Evolutionary conservation across 192 early-diverging fungal species (phyloP), one percentile per base, ranked within the genome.

Genomic region (Allomyces macrogynus): DNA sequence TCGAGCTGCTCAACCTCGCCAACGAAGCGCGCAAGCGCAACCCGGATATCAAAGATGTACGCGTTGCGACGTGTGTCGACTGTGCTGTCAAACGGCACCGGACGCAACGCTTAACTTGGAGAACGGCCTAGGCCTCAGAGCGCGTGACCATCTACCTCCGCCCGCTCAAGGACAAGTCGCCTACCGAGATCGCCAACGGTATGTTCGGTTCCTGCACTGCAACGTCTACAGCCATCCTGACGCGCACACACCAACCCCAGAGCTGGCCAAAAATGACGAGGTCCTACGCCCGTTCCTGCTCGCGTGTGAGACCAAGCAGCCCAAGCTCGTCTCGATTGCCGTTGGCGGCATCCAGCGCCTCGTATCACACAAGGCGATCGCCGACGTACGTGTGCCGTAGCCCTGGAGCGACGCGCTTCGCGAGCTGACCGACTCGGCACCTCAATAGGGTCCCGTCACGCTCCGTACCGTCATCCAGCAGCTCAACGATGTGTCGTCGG

Each of bases 31-130:
- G 86, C 57, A 79, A 87, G 67, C 94, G 92, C 69, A 76, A 92
- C 75, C 89, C 92, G 22, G 91, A 93, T 63, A 88, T 98, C n/a
- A 95, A 95, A 78, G 95, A 98, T 72, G 89, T 91, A 72, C 49
- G 3, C 27, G 24, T 23, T 5, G 40, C 20, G 32, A 25, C 18
- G 57, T n/a, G n/a, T n/a, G 40, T 54, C 23, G 61, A 20, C 42
- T 44, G 8, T 63, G 9, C 23, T 20, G 44, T 16, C 43, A 24
- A 5, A 26, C 64, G 27, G n/a, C 20, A 26, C 18, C 61, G 40
- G 23, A 27, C 32, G 20, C 54, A 20, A 18, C 11, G 12, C 2
- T 61, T 4, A 42, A 12, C 40, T 23, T 65, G 43, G 14, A 26
- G 60, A 20, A 40, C 54, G 7, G 12, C 10, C n/a, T 20, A 63